Evolutionary conservation across 2,329 filamentous ascomycete species (phyloP), one percentile per base, ranked within the genome.

Genomic region (Neonectria punicea): DNA sequence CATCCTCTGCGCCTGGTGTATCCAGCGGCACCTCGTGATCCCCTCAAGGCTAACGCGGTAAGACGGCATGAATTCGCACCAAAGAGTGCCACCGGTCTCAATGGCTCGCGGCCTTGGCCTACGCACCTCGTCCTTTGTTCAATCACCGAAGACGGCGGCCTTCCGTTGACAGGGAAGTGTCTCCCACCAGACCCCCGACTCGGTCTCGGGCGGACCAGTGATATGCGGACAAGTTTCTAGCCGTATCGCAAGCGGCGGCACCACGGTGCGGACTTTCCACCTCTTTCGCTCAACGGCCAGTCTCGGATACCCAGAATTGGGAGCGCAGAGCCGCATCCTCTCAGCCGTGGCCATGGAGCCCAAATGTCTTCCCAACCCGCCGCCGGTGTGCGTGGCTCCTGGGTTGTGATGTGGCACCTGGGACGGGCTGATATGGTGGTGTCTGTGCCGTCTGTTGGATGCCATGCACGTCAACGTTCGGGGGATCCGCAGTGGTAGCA

Each of bases 391-490:
- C 55, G 47, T 53, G 47, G 51, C 54, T 61, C 44, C 39, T 18
- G 44, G 51, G 50, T 51, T 63, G 60, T 54, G 39, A 28, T 30
- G 59, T 69, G 70, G 65, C 65, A 67, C 55, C 47, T 34, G 60
- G 58, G 50, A 53, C 62, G 64, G 62, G 20, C 44, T 58, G 60
- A 68, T 67, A 53, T 59, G 46, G 59, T 51, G 36, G 59, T 51
- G 36, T 39, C 36, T 39, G 36, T 39, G 14, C 36, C 7, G 50
- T 49, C 34, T 53, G 68, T 64, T 63, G 64, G 59, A 55, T 65
- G 53, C 46, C 36, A 72, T 68, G 71, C 71, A 73, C 63, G 61
- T 55, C 39, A 64, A 60, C 14, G 16, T 43, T 25, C 28, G 47
- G 20, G 59, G 55, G 66, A 51, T 63, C 44, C 51, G 50, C 32